Evolutionary conservation across 257 asterid genomes (phyloP).

Genomic region (Anisodus tanguticus): DNA sequence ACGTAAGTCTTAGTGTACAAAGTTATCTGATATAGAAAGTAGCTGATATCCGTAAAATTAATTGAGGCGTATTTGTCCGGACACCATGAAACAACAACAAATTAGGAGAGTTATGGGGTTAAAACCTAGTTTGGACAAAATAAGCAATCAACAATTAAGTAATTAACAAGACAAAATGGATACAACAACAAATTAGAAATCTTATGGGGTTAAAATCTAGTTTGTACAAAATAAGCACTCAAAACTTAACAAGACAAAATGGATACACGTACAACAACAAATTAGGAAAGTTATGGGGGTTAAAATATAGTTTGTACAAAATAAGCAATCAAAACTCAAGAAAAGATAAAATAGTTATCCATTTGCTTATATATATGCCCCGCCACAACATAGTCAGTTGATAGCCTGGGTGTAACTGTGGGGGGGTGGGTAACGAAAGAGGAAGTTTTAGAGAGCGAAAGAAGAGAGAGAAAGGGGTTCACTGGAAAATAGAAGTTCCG

Average conservation of each 20-base stretch:
- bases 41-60: too few species aligned
- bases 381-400: neutral
- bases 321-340: neutral
- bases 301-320: neutral
- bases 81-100: too few species aligned
- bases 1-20: too few species aligned
- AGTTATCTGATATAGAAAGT: too few species aligned
- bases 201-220: neutral
- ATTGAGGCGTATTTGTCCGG: too few species aligned
- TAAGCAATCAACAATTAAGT: neutral
- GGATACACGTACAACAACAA: neutral
- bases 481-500: constrained; percentile 32
- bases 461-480: constrained; percentile 24
- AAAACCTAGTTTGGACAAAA: neutral
- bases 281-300: neutral
- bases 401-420: constrained; percentile 8
- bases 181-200: neutral
- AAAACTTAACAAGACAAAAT: neutral
- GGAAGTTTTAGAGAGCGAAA: constrained; percentile 32
- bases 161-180: too few species aligned
- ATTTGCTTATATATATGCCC: constrained; percentile 30
- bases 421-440: constrained; percentile 29
- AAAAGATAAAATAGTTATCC: constrained; percentile 7
- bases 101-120: too few species aligned
- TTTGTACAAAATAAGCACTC: neutral